Conservation (phyloP, 2,329 filamentous ascomycete species). For the Epichloe hybrida region DNA sequence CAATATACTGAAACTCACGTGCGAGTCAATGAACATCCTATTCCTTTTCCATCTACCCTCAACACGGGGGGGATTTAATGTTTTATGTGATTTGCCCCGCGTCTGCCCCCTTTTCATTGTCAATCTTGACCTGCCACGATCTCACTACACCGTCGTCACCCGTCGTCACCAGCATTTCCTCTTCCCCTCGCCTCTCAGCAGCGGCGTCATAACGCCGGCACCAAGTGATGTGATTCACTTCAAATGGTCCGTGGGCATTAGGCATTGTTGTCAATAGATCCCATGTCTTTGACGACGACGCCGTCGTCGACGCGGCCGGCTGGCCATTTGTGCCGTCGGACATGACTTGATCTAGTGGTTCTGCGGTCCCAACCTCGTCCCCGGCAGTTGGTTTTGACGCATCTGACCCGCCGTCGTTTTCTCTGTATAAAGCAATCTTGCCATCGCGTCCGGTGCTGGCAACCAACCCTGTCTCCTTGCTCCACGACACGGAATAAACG, state of each 20-base stretch:
- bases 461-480: conserved; percentile 57
- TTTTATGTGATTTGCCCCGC: neutral
- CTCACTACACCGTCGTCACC: conserved; percentile 84
- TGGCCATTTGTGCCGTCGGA: neutral
- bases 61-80: neutral
- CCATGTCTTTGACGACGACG: conserved; percentile 35
- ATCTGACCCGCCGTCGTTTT: conserved; percentile 25
- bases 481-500: conserved; percentile 80
- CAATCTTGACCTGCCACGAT: conserved; percentile 53
- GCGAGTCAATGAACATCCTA: neutral
- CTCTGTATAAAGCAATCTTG: conserved; percentile 63
- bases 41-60: neutral
- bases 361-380: too few species aligned
- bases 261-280: conserved; percentile 52
- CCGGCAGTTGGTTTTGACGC: neutral
- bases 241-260: conserved; percentile 79
- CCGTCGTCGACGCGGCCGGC: conserved; percentile 17
- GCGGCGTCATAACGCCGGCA: conserved; percentile 61
- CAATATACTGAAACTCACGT: neutral
- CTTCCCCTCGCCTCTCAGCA: conserved; percentile 37
- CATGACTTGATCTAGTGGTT: conserved; percentile 8
- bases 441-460: conserved; percentile 88
- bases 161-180: conserved; percentile 82
- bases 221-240: conserved; percentile 89
- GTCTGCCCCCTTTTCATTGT: neutral